A percentile compares a stretch with the other conserved stretches of the same genome.
phyloP scores from a whole-genome alignment of 106 monocot genomes.

The Amphibolis antarctica region DNA sequence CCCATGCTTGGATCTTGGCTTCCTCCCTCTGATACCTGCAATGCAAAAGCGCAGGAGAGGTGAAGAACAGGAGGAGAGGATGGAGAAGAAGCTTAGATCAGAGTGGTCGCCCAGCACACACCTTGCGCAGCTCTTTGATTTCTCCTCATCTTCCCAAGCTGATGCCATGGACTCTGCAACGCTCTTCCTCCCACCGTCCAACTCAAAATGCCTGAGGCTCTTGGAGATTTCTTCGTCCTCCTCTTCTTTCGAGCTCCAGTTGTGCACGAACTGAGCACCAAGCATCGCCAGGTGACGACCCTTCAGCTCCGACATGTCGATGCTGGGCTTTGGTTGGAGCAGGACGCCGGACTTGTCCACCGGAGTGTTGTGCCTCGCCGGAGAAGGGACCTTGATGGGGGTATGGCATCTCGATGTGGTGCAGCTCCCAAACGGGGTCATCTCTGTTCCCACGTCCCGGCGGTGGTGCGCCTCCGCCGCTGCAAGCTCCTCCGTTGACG shows the following conservation, averaged over 20 bases:
- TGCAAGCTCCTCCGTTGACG: background rate
- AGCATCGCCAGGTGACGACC: conserved; percentile 75
- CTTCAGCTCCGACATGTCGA: conserved; percentile 54
- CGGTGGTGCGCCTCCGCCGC: background rate
- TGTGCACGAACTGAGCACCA: conserved; percentile 32
- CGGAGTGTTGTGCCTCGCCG: conserved; percentile 81
- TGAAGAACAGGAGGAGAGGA: background rate
- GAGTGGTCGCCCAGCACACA: background rate
- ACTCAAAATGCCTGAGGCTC: conserved; percentile 70
- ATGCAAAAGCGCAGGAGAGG: background rate
- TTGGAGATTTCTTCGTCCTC: conserved; percentile 81
- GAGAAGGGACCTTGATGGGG: conserved; percentile 63
- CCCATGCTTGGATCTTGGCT: conserved; percentile 89
- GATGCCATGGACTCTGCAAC: conserved; percentile 34
- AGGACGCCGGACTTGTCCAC: conserved; percentile 50
- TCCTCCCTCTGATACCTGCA: conserved; percentile 85
- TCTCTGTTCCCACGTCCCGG: conserved; percentile 71
- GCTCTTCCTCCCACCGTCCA: conserved; percentile 31
- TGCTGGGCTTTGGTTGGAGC: conserved; percentile 16
- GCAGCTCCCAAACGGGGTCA: conserved; percentile 62
- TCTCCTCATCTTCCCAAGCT: conserved; percentile 85
- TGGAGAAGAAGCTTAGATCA: background rate
- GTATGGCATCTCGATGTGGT: conserved; percentile 54
- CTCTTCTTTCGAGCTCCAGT: conserved; percentile 84
- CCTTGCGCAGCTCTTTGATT: conserved; percentile 75